These are phyloP conservation scores for Ceratobasidium sp. DNA, from an alignment of 1,284 basidiomycete species.

Conservation along the genomic window DNA sequence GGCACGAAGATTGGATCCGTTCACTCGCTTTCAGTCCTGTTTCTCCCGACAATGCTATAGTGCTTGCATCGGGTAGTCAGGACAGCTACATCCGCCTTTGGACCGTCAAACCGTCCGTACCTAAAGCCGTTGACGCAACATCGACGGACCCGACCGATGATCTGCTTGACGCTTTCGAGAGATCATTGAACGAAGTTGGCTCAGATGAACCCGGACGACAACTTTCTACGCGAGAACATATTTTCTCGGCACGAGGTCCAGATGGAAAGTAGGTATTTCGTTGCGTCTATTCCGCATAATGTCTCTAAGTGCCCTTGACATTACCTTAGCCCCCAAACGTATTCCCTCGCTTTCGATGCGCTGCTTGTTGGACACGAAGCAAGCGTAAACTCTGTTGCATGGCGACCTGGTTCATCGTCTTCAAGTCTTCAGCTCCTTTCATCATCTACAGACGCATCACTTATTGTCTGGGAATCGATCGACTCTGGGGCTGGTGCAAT, in stretches of 20 bases:
- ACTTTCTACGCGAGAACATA: slow-evolving; percentile 83
- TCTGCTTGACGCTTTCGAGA: slow-evolving; percentile 86
- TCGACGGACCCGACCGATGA: slow-evolving; percentile 58
- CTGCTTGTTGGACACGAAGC: slow-evolving; percentile 92
- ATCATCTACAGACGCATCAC: slow-evolving; percentile 89
- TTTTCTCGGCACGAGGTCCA: slow-evolving; percentile 67
- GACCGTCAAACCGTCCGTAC: slow-evolving; percentile 63
- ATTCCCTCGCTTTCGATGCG: slow-evolving; percentile 86
- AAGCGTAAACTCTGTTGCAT: slow-evolving; percentile 85
- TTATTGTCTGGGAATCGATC: slow-evolving; percentile 90
- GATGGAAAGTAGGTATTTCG: slow-evolving; percentile 56
- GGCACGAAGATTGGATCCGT: slow-evolving; percentile 95
- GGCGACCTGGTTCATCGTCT: slow-evolving; percentile 61
- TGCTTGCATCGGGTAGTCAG: slow-evolving; percentile 90
- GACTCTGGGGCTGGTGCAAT: slow-evolving; percentile 65
- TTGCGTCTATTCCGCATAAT: not conserved
- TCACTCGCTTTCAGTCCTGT: slow-evolving; percentile 70
- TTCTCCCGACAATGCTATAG: slow-evolving; percentile 50
- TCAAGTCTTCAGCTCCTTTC: slow-evolving; percentile 67
- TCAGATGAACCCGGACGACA: slow-evolving; percentile 77
- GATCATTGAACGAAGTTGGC: slow-evolving; percentile 71
- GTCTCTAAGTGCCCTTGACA: no score
- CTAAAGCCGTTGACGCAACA: slow-evolving; percentile 38
- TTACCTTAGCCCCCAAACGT: slow-evolving; percentile 58
- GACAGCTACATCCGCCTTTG: slow-evolving; percentile 91